These are phyloP conservation scores for Microglena sp. DNA, from an alignment of 139 green algal genomes.

Conservation along the genomic window DNA sequence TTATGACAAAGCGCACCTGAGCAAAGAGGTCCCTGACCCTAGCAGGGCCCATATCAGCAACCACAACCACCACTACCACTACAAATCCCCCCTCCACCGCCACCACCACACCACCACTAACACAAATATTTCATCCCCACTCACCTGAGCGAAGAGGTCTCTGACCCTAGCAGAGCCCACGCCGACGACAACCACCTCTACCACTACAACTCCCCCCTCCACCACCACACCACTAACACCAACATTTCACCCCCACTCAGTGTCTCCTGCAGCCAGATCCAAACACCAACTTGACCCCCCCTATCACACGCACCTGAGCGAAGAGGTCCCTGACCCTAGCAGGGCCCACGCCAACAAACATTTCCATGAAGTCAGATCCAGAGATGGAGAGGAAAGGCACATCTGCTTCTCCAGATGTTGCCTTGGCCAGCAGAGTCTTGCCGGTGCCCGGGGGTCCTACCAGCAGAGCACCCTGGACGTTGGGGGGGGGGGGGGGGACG, in stretches of 20 bases:
- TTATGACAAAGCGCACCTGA: too few relatives aligned
- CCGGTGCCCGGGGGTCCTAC: conserved; percentile 82
- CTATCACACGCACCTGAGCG: conserved; percentile 47
- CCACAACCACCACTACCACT: too few relatives aligned
- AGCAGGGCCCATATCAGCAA: conserved; percentile 81
- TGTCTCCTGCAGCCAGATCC: too few relatives aligned
- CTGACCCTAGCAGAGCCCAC: conserved; percentile 86
- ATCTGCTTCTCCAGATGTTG: conserved; percentile 86
- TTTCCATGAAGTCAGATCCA: conserved; percentile 76
- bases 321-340: conserved; percentile 93
- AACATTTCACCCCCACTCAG: too few relatives aligned
- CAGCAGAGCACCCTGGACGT: conserved; percentile 67
- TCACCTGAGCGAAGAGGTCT: conserved; percentile 85
- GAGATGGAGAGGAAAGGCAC: conserved; percentile 79
- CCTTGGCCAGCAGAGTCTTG: conserved; percentile 94
- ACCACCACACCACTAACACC: too few relatives aligned
- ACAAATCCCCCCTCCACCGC: too few relatives aligned
- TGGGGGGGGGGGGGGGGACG: too few relatives aligned
- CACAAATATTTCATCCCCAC: too few relatives aligned
- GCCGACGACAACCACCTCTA: too few relatives aligned
- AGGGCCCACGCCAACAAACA: conserved; percentile 83
- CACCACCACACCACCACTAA: too few relatives aligned
- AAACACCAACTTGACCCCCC: too few relatives aligned
- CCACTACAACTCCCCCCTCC: too few relatives aligned
- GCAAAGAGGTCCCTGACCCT: conserved; percentile 92